Percentiles rank a stretch among this genome's conserved stretches.
These are phyloP conservation scores for Aureobasidium uvarum DNA, from an alignment of 2,329 filamentous ascomycete species.

Conservation along the genomic window DNA sequence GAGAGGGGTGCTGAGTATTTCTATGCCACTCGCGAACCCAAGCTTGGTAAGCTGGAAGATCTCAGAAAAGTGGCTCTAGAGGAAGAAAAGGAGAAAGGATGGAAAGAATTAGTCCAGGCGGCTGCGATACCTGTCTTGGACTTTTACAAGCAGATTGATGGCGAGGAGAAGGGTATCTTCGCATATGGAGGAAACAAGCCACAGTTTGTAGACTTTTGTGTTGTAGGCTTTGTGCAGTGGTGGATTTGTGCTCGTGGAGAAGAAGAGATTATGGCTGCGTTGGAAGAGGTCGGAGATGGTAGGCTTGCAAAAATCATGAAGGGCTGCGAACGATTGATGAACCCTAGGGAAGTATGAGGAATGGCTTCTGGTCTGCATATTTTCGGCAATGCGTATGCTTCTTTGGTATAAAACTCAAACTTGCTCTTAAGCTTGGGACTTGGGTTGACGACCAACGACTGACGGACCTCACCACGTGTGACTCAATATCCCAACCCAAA, in stretches of 20 bases:
- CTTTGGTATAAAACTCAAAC: neutral
- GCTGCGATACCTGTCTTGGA: neutral
- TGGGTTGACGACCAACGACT: neutral
- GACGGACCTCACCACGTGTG: neutral
- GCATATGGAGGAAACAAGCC: neutral
- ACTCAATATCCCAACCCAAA: neutral
- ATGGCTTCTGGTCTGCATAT: neutral
- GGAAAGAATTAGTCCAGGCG: neutral
- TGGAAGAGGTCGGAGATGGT: conserved; percentile 21
- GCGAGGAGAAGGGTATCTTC: neutral
- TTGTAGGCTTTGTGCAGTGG: conserved; percentile 13
- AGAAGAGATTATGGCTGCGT: conserved; percentile 19
- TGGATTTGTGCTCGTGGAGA: conserved; percentile 22
- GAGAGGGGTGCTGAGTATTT: conserved; percentile 15
- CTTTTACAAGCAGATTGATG: neutral
- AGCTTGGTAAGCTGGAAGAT: neutral
- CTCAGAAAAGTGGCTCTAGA: neutral
- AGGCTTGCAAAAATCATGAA: conserved; percentile 15
- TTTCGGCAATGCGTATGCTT: neutral
- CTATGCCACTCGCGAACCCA: neutral
- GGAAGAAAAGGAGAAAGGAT: neutral
- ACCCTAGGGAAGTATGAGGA: neutral
- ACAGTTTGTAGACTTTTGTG: conserved; percentile 8
- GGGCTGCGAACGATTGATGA: neutral
- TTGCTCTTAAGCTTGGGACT: neutral